Percentiles rank a stretch among this genome's conserved stretches.
Evolutionary conservation across 768 basidiomycete species (phyloP).

Genomic region (Phylloporus arenicola): DNA sequence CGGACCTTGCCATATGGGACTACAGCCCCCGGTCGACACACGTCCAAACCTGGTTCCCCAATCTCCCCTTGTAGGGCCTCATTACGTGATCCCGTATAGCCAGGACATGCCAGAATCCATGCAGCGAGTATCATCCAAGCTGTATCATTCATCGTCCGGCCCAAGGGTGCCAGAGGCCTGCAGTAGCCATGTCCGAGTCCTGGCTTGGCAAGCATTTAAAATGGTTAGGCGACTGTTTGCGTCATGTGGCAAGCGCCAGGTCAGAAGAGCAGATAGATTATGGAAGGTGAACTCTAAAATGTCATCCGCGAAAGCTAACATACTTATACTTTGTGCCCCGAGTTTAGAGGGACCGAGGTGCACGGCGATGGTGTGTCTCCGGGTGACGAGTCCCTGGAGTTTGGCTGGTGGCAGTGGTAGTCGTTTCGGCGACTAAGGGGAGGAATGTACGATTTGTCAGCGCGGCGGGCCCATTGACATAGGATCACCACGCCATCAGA

Average conservation of each 20-base stretch:
- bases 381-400: background rate
- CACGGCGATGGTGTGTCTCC: background rate
- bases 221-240: background rate
- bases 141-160: background rate
- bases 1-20: background rate
- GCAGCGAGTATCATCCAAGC: background rate
- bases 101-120: background rate
- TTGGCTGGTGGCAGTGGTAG: background rate
- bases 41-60: background rate
- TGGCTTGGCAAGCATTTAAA: background rate
- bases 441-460: constrained; percentile 5
- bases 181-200: constrained; percentile 1
- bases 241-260: background rate
- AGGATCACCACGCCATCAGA: constrained; percentile 3
- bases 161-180: background rate
- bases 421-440: constrained; percentile 7
- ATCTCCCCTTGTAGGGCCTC: background rate
- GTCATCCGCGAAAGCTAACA: background rate
- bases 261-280: background rate
- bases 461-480: constrained; percentile 14
- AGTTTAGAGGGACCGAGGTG: constrained; percentile 1
- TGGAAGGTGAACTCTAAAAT: background rate
- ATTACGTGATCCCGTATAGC: constrained; percentile 15
- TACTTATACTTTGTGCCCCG: background rate
- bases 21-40: background rate